A percentile compares a stretch with the other conserved stretches of the same genome.
phyloP scores from a whole-genome alignment of 306 rosid species.

The Inga leiocalycina region DNA sequence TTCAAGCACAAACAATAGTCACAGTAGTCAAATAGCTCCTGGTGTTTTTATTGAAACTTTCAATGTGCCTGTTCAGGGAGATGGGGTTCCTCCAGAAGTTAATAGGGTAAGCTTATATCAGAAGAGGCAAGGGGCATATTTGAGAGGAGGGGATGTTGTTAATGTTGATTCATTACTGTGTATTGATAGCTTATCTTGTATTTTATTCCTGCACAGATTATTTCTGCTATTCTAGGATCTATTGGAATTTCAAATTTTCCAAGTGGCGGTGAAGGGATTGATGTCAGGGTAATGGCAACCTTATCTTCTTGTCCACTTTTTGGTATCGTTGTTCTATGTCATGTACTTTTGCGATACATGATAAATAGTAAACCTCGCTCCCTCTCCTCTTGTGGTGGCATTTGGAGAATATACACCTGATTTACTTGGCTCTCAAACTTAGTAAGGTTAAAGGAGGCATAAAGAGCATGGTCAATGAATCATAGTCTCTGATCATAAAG shows the following conservation, averaged over 20 bases:
- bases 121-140: slow-evolving; percentile 26
- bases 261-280: slow-evolving; percentile 69
- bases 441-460: neutral
- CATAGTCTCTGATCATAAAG: neutral
- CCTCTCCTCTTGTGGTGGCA: neutral
- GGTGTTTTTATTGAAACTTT: slow-evolving; percentile 91
- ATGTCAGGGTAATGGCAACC: slow-evolving; percentile 68
- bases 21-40: slow-evolving; percentile 69
- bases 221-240: slow-evolving; percentile 91
- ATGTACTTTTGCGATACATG: neutral
- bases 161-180: slow-evolving; percentile 12
- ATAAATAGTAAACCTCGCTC: neutral
- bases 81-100: slow-evolving; percentile 74
- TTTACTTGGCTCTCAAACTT: neutral
- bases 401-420: neutral
- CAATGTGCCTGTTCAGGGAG: slow-evolving; percentile 85
- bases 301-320: neutral
- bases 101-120: slow-evolving; percentile 60
- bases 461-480: neutral
- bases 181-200: slow-evolving; percentile 23
- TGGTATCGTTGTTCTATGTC: neutral
- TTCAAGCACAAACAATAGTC: slow-evolving; percentile 72
- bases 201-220: slow-evolving; percentile 52
- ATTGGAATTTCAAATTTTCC: slow-evolving; percentile 67
- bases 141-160: slow-evolving; percentile 22